Base-by-base conservation (phyloP, 108 stramenopile species). In the Epipyxis sp. region DNA sequence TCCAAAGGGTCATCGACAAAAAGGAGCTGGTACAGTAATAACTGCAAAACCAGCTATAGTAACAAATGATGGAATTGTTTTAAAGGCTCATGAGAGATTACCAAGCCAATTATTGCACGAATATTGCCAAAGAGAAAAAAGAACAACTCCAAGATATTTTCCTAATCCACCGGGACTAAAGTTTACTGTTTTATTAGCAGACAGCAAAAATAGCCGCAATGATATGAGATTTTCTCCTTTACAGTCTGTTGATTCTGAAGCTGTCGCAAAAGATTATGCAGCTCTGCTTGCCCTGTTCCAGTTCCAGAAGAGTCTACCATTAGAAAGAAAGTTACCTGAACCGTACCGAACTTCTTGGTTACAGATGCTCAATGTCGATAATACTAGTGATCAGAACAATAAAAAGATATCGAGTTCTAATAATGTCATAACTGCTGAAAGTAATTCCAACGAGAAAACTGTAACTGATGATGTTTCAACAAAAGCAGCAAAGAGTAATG, bases 241-340 rank as follows among this genome's bases (percentile, higher is more conserved):
- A 1, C 59, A 87, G 34, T 50, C 85, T 3, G 92, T 90, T 1
- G 59, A 69, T 10, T 90, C 91, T 79, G 91, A 89, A 62, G 88
- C 91, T 59, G 91, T 90, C 77, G 92, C 93, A 45, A 88, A 82
- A 67, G 91, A 97, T 82, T 91, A 94, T 69, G 90, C 89, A 1
- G 90, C 91, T 1, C 80, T 97, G 44, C 77, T 97, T 65, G 96
- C 93, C 16, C 79, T 97, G 72, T 61, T 89, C 65, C 89, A 91
- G 41, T 62, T 94, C 37, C 90, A 91, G 39, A 90, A 89, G 34
- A 86, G 69, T 1, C 69, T 94, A 20, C 94, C 93, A 0, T 93
- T 94, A 74, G 96, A 97, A 81, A 77, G 91, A 41, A 92, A 91
- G 42, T 78, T 97, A 0, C 94, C 94, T 35, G 94, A 97, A 79